These are phyloP conservation scores for Takakia lepidozioides DNA, from an alignment of 225 moss, liverwort and hornwort species.

Conservation along the genomic window DNA sequence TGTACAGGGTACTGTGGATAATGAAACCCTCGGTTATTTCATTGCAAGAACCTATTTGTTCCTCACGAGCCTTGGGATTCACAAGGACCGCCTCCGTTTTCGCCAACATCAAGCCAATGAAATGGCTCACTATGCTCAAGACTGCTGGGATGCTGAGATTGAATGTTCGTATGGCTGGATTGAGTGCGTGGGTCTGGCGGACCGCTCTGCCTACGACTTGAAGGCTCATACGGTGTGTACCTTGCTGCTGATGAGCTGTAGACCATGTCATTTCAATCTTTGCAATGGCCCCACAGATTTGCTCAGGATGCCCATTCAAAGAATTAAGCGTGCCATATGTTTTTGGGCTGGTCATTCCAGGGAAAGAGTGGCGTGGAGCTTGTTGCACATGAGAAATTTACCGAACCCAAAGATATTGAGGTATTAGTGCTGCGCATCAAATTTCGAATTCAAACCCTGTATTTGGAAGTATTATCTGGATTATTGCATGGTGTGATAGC, in stretches of 20 bases:
- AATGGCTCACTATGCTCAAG: constrained; percentile 97
- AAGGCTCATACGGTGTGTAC: constrained; percentile 76
- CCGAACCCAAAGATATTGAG: constrained; percentile 44
- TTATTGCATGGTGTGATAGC: too few relatives aligned
- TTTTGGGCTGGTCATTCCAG: constrained; percentile 43
- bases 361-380: constrained; percentile 65
- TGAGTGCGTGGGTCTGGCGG: constrained; percentile 92
- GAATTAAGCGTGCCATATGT: neutral
- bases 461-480: too few relatives aligned
- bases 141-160: constrained; percentile 98
- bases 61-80: constrained; percentile 77
- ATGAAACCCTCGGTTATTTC: constrained; percentile 89
- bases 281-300: too few relatives aligned
- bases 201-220: constrained; percentile 91
- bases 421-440: too few relatives aligned
- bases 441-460: too few relatives aligned
- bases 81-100: constrained; percentile 70
- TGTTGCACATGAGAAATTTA: constrained; percentile 50
- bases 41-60: constrained; percentile 88
- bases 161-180: constrained; percentile 98
- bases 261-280: too few relatives aligned
- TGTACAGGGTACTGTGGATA: constrained; percentile 77
- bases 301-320: too few relatives aligned
- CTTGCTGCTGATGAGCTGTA: too few relatives aligned
- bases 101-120: constrained; percentile 87